Percentiles rank a stretch among this genome's conserved stretches.
Evolutionary conservation across 805 yeast species (phyloP).

Genomic region (Wickerhamiella lipophila): DNA sequence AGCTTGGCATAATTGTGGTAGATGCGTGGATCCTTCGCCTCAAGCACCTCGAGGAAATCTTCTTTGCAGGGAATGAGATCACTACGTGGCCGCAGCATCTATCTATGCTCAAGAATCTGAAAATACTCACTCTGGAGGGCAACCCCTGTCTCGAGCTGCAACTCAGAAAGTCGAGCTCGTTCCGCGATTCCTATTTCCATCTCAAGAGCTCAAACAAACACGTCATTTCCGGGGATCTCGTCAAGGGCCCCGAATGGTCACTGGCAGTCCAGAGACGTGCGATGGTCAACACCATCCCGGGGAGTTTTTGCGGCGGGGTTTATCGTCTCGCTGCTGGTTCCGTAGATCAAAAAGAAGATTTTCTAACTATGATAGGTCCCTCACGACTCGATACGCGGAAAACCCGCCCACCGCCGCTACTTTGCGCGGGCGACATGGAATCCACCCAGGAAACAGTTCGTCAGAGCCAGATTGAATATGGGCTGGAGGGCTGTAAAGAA

Average conservation of each 20-base stretch:
- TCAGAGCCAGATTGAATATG: not conserved
- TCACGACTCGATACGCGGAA: constrained; percentile 5
- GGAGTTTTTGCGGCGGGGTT: constrained; percentile 16
- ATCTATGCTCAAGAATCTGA: constrained; percentile 16
- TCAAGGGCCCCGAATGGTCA: constrained; percentile 13
- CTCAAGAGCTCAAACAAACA: not conserved
- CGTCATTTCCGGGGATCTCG: no score
- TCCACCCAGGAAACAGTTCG: not conserved
- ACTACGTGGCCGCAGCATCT: constrained; percentile 25
- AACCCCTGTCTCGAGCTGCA: constrained; percentile 23
- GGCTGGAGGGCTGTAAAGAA: constrained; percentile 9
- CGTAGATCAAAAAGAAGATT: not conserved
- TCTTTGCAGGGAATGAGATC: constrained; percentile 22
- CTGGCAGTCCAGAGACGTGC: not conserved
- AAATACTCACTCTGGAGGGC: constrained; percentile 21
- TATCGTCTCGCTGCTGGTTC: constrained; percentile 11
- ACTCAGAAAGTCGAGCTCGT: constrained; percentile 18
- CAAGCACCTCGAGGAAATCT: constrained; percentile 17
- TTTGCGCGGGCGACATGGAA: not conserved
- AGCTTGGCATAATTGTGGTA: constrained; percentile 20
- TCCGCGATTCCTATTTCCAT: constrained; percentile 16
- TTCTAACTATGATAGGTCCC: constrained; percentile 11
- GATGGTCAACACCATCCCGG: not conserved
- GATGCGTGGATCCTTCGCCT: constrained; percentile 24
- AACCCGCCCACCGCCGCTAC: constrained; percentile 2